Evolutionary conservation across 768 basidiomycete genomes (phyloP), one percentile per base, ranked within the genome.

Genomic region (Pilatotrama ljubarskyi): DNA sequence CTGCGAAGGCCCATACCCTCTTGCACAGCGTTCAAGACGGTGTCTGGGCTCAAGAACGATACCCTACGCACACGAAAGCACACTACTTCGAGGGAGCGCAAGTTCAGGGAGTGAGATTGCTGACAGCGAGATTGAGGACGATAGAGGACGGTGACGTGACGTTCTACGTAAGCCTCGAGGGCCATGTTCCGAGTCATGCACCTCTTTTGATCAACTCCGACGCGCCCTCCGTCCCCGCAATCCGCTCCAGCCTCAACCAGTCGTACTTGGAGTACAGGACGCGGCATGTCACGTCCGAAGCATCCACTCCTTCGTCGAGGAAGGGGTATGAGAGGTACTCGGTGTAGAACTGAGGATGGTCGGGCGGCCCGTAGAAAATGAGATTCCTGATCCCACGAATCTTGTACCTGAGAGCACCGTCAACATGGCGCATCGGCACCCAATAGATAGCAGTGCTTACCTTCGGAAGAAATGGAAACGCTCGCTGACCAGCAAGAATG

Each of bases 381-480:
- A 97, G 73, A 68, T 97, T 98, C 51, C 91, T 88, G 59, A 93
- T 91, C 6, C 96, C 97, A 65, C 95, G 82, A 51, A 98, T 85
- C 66, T 92, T 93, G 77, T 98, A 98, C 58, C 94, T 93, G 68
- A 25, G 1, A 24, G 18, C 5, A 17, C 55, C 44, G 10, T 26
- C 26, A 61, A 48, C 52, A 36, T 51, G 22, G 18, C 52, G 18
- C 42, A 43, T 55, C 26, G 7, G 24, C 14, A 37, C 41, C 29
- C 17, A 15, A 48, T 42, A 38, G 41, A 8, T 52, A 26, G 15
- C 20, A n/a, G 37, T 2, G 71, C 78, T 43, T 43, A 87, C 89
- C 94, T 80, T 63, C 92, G 85, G 80, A 93, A 98, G 73, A 98
- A 99, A 74, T 99, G 95, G 80, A 98, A 98, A n/a, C 97, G 86